A percentile compares a stretch with the other conserved stretches of the same genome.
Conservation (phyloP, 257 asterid species). For the Ajuga chamaepitys region DNA sequence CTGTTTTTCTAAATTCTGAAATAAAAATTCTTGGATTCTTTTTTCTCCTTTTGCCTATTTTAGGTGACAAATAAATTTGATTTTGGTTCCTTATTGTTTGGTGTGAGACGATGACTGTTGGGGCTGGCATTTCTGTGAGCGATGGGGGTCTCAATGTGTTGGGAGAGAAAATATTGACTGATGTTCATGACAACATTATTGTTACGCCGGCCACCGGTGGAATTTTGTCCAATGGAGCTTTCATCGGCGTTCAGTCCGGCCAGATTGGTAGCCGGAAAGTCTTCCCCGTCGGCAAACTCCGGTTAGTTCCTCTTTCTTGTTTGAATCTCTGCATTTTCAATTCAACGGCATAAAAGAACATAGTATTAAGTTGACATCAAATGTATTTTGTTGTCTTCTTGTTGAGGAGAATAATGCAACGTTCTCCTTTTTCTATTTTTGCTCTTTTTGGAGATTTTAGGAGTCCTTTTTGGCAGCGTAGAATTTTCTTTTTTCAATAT, state of each 20-base stretch:
- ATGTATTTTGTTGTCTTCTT: too few species aligned
- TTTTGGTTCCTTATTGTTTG: background rate
- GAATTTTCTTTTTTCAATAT: background rate
- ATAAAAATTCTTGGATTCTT: background rate
- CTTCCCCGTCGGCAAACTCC: constrained; percentile 75
- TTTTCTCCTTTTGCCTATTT: background rate
- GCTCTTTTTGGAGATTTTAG: too few species aligned
- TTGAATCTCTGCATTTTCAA: background rate
- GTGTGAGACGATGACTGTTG: constrained; percentile 29
- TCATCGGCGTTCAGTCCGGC: constrained; percentile 71
- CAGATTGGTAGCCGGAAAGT: constrained; percentile 60
- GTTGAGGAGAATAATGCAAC: too few species aligned
- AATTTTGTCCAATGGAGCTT: constrained; percentile 52
- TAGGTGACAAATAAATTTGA: background rate
- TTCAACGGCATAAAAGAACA: too few species aligned
- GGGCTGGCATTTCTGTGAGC: constrained; percentile 49
- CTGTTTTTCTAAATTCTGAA: too few species aligned
- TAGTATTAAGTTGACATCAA: too few species aligned
- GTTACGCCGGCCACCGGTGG: constrained; percentile 71
- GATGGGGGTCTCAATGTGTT: constrained; percentile 58
- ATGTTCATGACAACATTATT: constrained; percentile 46
- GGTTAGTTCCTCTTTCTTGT: constrained; percentile 30
- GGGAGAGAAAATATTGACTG: constrained; percentile 51
- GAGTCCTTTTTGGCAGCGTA: background rate
- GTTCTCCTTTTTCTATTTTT: too few species aligned